phyloP scores from a whole-genome alignment of 2,329 filamentous ascomycete species.

The Fusarium keratoplasticum region DNA sequence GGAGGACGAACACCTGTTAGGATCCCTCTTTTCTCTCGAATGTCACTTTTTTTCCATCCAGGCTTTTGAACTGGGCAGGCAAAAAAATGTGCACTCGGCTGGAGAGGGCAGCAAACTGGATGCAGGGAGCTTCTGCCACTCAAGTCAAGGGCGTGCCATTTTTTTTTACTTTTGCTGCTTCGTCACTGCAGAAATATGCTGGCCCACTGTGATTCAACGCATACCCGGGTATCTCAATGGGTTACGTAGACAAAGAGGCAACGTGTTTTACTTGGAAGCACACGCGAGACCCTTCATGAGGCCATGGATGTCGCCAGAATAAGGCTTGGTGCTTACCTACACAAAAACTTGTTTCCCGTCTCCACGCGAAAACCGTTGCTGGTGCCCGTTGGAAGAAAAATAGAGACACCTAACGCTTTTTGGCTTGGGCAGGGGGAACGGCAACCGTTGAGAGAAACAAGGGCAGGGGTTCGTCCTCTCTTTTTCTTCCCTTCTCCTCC shows the following conservation, averaged over 20 bases:
- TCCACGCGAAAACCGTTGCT: not conserved
- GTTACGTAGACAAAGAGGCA: not conserved
- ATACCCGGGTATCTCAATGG: not conserved
- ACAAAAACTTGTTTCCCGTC: not conserved
- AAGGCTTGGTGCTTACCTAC: not conserved
- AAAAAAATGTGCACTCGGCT: not conserved
- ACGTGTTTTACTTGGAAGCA: not conserved
- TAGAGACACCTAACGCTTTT: constrained; percentile 8
- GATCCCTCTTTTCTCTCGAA: not conserved
- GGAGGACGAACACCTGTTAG: not conserved
- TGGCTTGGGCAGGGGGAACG: not conserved
- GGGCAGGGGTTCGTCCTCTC: constrained; percentile 9
- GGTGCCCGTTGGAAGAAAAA: not conserved
- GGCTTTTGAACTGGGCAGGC: not conserved
- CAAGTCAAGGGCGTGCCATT: not conserved
- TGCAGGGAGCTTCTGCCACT: constrained; percentile 15
- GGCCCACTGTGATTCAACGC: not conserved
- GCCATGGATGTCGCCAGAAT: not conserved
- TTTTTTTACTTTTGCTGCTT: constrained; percentile 18
- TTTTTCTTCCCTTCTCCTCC: not conserved
- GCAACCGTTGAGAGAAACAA: constrained; percentile 19
- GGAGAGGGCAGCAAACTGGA: not conserved
- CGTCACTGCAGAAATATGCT: not conserved
- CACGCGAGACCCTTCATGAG: not conserved
- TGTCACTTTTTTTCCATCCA: not conserved